Percentiles rank a stretch among this genome's conserved stretches.
Conservation (phyloP, 495 filamentous ascomycete species). For the Neurospora sp. region DNA sequence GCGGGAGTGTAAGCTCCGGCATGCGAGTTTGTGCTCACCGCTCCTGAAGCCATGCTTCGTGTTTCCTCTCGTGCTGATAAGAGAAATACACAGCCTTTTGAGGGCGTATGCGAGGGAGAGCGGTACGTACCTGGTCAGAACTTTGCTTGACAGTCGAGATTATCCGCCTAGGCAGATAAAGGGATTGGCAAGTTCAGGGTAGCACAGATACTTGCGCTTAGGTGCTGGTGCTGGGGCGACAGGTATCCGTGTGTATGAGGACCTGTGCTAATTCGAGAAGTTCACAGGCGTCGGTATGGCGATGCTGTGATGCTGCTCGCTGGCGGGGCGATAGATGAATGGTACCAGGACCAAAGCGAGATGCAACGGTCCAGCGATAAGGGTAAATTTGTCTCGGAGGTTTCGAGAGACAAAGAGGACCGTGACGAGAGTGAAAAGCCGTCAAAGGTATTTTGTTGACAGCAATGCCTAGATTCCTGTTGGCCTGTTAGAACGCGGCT, state of each 20-base stretch:
- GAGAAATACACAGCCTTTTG: background rate
- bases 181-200: background rate
- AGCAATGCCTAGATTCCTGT: background rate
- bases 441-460: constrained; percentile 1
- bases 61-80: constrained; percentile 1
- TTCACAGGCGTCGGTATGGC: background rate
- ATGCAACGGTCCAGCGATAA: constrained; percentile 13
- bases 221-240: background rate
- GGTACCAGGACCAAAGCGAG: constrained; percentile 1
- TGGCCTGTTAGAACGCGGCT: background rate
- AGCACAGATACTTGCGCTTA: background rate
- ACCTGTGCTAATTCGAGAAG: background rate
- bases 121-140: background rate
- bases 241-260: background rate
- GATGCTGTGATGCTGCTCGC: background rate
- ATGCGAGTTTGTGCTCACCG: constrained; percentile 10
- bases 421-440: background rate
- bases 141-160: background rate
- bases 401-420: constrained; percentile 1
- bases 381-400: constrained; percentile 7
- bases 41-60: constrained; percentile 5
- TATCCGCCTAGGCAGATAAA: background rate
- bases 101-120: background rate
- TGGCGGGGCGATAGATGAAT: constrained; percentile 1
- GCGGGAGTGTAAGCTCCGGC: constrained; percentile 15